These are phyloP conservation scores for Colletotrichum higginsianum DNA, from an alignment of 2,329 filamentous ascomycete species.

Conservation along the genomic window DNA sequence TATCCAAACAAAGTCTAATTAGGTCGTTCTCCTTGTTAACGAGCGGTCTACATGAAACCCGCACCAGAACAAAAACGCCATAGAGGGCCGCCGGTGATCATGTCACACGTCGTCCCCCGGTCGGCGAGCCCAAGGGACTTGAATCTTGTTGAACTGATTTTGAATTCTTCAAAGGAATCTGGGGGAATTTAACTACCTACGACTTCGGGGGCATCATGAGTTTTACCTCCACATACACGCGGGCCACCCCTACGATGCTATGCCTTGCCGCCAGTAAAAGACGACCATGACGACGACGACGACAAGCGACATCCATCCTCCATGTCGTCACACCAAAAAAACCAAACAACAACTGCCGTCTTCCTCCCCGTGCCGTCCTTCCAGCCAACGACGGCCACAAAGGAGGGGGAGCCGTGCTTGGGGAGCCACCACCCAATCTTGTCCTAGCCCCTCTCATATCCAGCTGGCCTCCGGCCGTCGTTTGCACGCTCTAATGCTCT, in stretches of 20 bases:
- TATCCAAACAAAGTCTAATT: no score
- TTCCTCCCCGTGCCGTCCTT: constrained; percentile 26
- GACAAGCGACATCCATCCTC: constrained; percentile 27
- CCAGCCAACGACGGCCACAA: constrained; percentile 17
- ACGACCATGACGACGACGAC: constrained; percentile 15
- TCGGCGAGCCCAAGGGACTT: not conserved
- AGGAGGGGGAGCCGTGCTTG: constrained; percentile 16
- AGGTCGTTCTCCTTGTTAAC: no score
- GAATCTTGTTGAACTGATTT: constrained; percentile 27
- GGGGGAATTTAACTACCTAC: constrained; percentile 37
- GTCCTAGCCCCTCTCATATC: constrained; percentile 34
- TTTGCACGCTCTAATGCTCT: constrained; percentile 44
- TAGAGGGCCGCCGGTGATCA: no score
- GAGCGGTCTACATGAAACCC: no score
- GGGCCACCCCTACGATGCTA: constrained; percentile 36
- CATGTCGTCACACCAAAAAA: constrained; percentile 21
- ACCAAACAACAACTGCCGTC: constrained; percentile 17
- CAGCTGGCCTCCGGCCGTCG: constrained; percentile 41
- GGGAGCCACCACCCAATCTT: constrained; percentile 22
- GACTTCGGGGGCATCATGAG: constrained; percentile 27
- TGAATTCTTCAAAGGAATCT: constrained; percentile 20
- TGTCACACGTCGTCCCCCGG: no score
- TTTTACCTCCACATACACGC: constrained; percentile 29
- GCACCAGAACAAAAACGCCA: no score
- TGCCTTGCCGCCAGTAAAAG: constrained; percentile 30